Base-by-base conservation (phyloP, 108 stramenopile species). In the Fragilariopsis cylindrus region DNA sequence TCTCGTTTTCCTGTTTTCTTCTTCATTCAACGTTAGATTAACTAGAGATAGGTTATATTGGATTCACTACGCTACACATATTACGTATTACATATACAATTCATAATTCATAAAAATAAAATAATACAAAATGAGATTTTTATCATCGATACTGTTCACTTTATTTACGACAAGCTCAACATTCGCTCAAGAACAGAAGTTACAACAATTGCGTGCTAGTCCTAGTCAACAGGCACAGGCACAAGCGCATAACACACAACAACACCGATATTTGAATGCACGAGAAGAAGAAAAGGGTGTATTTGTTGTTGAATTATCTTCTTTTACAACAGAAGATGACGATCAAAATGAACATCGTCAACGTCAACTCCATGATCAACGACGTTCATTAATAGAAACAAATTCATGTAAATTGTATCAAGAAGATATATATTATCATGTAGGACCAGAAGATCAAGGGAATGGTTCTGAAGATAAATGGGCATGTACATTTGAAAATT, bases 401-500 rank as follows among this genome's bases (percentile, higher is more conserved):
- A 2, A n/a, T n/a, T 0, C 42, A 45, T 63, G 62, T 44, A 6
- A 7, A 7, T 63, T 63, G 1, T 63, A 45, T 41, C 8, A 45
- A 9, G 62, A 63, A n/a, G 62, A 63, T 45, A 8, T 63, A n/a
- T 40, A 63, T 3, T 63, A 45, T n/a, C 9, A 43, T 45, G 11
- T 5, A 5, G 4, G 4, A 21, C 16, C 43, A 9, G 30, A 21
- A 21, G 4, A 7, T n/a, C 16, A 63, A 9, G 30, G n/a, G 5
- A 21, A 45, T 11, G 62, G 46, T 41, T 16, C n/a, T 15, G 43
- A 8, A 6, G 62, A 63, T 5, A 63, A 63, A 43, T 63, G 62
- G 62, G 39, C 45, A 13, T 63, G 62, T 40, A 63, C n/a, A 13
- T 9, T 63, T 11, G 42, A 63, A 63, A 47, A 63, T 44, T 63